Conservation (phyloP, 2,329 filamentous ascomycete genomes). For the Emmonsiellopsis sp. region DNA sequence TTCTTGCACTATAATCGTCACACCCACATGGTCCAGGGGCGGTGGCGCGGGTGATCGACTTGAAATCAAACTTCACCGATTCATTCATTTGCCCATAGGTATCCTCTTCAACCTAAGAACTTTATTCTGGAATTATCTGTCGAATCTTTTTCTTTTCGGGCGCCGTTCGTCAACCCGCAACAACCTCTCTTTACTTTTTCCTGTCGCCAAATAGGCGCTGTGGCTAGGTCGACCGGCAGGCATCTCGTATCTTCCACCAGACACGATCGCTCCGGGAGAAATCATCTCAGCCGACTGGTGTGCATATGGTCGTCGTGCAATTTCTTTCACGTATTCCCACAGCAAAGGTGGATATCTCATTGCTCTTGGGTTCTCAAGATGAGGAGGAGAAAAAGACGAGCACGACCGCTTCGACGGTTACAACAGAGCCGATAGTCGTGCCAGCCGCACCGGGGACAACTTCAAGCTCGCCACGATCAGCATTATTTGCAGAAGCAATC, state of each 20-base stretch:
- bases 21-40: conserved; percentile 4
- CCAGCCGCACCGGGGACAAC: not conserved
- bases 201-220: not conserved
- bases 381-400: conserved; percentile 11
- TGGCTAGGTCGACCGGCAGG: not conserved
- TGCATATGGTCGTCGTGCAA: conserved; percentile 4
- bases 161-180: not conserved
- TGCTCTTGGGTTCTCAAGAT: conserved; percentile 12
- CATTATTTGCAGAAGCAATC: conserved; percentile 12
- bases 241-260: not conserved
- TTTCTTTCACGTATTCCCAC: conserved; percentile 8
- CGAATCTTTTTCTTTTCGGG: not conserved
- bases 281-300: not conserved
- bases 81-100: not conserved
- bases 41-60: conserved; percentile 3
- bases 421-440: conserved; percentile 1
- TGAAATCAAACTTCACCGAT: not conserved
- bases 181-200: not conserved
- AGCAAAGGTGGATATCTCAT: conserved; percentile 16
- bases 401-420: conserved; percentile 4
- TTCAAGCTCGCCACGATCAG: not conserved
- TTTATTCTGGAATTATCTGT: not conserved
- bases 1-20: not conserved
- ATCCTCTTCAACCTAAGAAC: not conserved
- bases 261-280: not conserved